Evolutionary conservation across 2,329 filamentous ascomycete genomes (phyloP).

Genomic region (Aspergillus fumigatus): DNA sequence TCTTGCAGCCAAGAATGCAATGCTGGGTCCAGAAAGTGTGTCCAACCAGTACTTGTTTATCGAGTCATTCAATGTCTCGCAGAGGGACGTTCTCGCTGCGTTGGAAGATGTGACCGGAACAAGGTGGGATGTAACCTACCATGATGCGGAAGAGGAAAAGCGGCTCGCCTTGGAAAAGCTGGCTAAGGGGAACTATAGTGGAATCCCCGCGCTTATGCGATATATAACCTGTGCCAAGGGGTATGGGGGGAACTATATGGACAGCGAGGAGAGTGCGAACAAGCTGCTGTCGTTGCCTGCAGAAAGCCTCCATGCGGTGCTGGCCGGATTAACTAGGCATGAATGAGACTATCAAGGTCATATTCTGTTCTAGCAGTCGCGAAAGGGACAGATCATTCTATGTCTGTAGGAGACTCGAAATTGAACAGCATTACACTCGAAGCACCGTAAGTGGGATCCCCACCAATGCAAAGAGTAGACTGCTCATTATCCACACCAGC

Average conservation of each 20-base stretch:
- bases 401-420: too few relatives aligned
- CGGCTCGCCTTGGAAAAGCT: not conserved
- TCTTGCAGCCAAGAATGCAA: not conserved
- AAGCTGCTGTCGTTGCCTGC: not conserved
- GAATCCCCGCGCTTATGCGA: not conserved
- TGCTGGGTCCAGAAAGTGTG: not conserved
- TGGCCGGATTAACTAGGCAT: not conserved
- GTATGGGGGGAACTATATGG: not conserved
- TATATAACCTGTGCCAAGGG: not conserved
- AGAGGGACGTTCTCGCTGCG: not conserved
- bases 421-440: too few relatives aligned
- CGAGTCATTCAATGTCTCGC: not conserved
- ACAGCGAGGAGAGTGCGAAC: not conserved
- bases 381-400: too few relatives aligned
- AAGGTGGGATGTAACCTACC: not conserved
- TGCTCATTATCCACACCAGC: too few relatives aligned
- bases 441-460: too few relatives aligned
- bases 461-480: too few relatives aligned
- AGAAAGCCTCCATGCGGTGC: not conserved
- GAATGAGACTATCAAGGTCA: too few relatives aligned
- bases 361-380: too few relatives aligned
- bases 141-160: not conserved
- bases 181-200: not conserved
- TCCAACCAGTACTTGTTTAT: not conserved
- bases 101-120: not conserved